Conservation (phyloP, 495 filamentous ascomycete species). For the Evansstolkia leycettana region DNA sequence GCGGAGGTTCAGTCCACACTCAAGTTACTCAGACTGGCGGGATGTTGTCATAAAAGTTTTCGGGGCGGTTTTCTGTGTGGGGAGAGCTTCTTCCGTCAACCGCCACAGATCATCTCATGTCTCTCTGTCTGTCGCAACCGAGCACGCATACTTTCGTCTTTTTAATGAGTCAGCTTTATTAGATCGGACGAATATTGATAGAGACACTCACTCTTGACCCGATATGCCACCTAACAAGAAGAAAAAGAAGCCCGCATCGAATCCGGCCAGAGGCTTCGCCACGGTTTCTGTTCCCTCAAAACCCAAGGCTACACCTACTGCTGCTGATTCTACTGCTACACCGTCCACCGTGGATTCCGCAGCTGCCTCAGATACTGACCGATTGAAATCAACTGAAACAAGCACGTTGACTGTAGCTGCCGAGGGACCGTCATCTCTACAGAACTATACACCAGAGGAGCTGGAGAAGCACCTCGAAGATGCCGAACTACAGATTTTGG, state of each 20-base stretch:
- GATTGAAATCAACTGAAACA: slow-evolving; percentile 15
- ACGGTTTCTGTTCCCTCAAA: slow-evolving; percentile 86
- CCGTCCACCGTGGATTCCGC: slow-evolving; percentile 24
- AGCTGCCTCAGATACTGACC: slow-evolving; percentile 29
- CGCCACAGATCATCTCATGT: no score
- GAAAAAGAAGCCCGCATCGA: slow-evolving; percentile 71
- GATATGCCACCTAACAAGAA: slow-evolving; percentile 70
- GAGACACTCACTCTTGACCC: not conserved
- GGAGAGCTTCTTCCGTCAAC: slow-evolving; percentile 1
- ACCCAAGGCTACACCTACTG: slow-evolving; percentile 19
- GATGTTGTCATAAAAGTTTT: slow-evolving; percentile 40
- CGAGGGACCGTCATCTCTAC: slow-evolving; percentile 19
- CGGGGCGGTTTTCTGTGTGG: slow-evolving; percentile 3
- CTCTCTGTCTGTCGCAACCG: no score
- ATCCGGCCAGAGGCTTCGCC: slow-evolving; percentile 82
- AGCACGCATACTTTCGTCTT: no score
- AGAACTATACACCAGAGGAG: slow-evolving; percentile 63
- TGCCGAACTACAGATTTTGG: slow-evolving; percentile 65
- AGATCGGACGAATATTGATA: no score
- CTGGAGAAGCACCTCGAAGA: slow-evolving; percentile 73
- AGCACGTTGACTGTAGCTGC: slow-evolving; percentile 8
- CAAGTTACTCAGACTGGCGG: slow-evolving; percentile 1
- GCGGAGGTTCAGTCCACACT: slow-evolving; percentile 5
- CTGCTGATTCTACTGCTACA: slow-evolving; percentile 15
- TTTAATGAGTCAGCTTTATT: no score